These are phyloP conservation scores for Chlamydomonas applanata DNA, from an alignment of 139 green algal species.

Conservation along the genomic window DNA sequence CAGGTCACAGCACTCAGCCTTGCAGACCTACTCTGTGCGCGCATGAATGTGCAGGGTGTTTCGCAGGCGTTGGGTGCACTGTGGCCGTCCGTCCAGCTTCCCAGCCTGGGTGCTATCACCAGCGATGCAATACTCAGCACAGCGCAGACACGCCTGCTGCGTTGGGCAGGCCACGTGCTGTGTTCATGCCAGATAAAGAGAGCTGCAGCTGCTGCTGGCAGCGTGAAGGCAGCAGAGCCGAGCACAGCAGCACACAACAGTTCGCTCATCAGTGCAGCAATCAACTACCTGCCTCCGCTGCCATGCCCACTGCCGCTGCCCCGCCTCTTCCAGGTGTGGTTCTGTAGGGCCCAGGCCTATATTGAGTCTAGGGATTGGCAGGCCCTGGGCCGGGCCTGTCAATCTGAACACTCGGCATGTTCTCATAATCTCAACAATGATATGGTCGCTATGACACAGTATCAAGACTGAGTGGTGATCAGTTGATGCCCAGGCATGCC, in stretches of 20 bases:
- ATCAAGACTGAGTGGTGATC: no score
- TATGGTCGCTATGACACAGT: no score
- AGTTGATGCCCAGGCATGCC: no score
- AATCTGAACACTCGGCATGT: no score
- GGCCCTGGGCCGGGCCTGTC: no score
- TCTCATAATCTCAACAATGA: no score
- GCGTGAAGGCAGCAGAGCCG: background rate
- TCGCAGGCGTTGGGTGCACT: background rate
- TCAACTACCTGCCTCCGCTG: background rate
- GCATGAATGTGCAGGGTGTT: background rate
- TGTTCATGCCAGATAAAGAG: background rate
- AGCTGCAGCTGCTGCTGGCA: background rate
- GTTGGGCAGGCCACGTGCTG: background rate
- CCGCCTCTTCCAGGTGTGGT: constrained; percentile 37
- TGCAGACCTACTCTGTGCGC: background rate
- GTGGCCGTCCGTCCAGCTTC: background rate
- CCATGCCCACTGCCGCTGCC: constrained; percentile 28
- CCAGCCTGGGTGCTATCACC: background rate
- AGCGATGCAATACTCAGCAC: background rate
- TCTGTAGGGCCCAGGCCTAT: no score
- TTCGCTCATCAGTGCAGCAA: background rate
- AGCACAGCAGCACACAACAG: background rate
- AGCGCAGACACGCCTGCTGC: background rate
- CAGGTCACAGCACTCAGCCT: background rate
- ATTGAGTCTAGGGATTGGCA: no score